These are phyloP conservation scores for Colletotrichum liaoningense DNA, from an alignment of 2,329 filamentous ascomycete species.

Conservation along the genomic window DNA sequence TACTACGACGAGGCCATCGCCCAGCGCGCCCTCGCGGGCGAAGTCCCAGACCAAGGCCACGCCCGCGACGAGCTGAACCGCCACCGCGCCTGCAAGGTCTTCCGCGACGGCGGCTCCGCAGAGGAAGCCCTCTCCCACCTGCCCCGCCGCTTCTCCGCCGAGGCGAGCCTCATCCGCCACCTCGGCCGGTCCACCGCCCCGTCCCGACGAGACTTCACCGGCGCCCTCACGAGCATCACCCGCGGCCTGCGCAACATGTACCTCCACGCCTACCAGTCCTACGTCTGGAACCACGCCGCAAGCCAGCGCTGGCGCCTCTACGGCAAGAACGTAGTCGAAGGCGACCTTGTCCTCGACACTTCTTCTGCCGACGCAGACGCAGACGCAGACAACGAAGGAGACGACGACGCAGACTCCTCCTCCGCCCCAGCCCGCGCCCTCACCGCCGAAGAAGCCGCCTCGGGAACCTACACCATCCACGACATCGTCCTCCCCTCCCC, in stretches of 20 bases:
- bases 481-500: slow-evolving; percentile 94
- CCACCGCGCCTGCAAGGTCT: slow-evolving; percentile 81
- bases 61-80: slow-evolving; percentile 82
- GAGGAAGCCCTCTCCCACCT: slow-evolving; percentile 74
- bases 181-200: slow-evolving; percentile 60
- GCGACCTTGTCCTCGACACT: slow-evolving; percentile 80
- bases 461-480: slow-evolving; percentile 82
- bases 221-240: slow-evolving; percentile 83
- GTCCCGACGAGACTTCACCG: slow-evolving; percentile 77
- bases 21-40: slow-evolving; percentile 51
- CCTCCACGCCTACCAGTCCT: slow-evolving; percentile 94
- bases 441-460: slow-evolving; percentile 80
- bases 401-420: slow-evolving; percentile 59
- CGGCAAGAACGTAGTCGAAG: slow-evolving; percentile 80
- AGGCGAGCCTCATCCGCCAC: slow-evolving; percentile 82
- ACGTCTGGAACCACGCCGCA: slow-evolving; percentile 90
- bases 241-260: slow-evolving; percentile 92
- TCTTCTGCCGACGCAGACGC: slow-evolving; percentile 51
- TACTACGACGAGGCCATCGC: slow-evolving; percentile 75
- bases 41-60: slow-evolving; percentile 58
- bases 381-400: slow-evolving; percentile 60
- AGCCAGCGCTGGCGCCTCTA: slow-evolving; percentile 83
- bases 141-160: slow-evolving; percentile 85
- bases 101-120: slow-evolving; percentile 68
- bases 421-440: slow-evolving; percentile 81